These are phyloP conservation scores for Agaricus sinodeliciosus DNA, from an alignment of 768 basidiomycete species.

Conservation along the genomic window DNA sequence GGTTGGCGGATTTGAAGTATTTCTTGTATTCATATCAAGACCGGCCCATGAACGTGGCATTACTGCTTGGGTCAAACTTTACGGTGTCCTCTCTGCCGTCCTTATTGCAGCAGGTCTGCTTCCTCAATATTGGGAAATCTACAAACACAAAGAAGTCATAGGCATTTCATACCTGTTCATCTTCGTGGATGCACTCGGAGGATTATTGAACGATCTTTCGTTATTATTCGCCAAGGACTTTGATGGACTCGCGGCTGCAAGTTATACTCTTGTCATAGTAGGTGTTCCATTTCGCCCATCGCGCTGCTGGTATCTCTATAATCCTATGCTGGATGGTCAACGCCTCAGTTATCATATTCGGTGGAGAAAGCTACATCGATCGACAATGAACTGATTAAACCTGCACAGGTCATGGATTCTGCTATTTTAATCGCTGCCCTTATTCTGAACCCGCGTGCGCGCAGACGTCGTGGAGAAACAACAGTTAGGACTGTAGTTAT, in stretches of 20 bases:
- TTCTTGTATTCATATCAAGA: constrained; percentile 52
- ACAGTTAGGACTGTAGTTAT: neutral
- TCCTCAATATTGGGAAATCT: constrained; percentile 76
- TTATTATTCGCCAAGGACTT: constrained; percentile 60
- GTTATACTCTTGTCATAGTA: constrained; percentile 60
- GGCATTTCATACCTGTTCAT: constrained; percentile 72
- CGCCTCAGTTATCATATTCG: neutral
- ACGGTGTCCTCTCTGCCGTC: constrained; percentile 56
- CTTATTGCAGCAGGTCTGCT: constrained; percentile 44
- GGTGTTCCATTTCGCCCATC: constrained; percentile 15
- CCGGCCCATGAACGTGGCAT: constrained; percentile 29
- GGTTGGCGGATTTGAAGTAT: constrained; percentile 52
- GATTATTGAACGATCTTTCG: constrained; percentile 62
- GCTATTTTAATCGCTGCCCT: constrained; percentile 53
- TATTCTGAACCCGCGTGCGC: constrained; percentile 58
- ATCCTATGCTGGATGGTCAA: neutral
- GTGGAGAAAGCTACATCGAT: too few relatives aligned
- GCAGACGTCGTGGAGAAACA: constrained; percentile 23
- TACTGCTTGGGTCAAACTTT: constrained; percentile 34
- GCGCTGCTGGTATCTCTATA: neutral
- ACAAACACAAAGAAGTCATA: constrained; percentile 49
- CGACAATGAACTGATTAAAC: neutral
- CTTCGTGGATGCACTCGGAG: constrained; percentile 61
- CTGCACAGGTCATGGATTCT: constrained; percentile 49
- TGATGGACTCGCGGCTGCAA: constrained; percentile 55